Percentiles rank a stretch among this genome's conserved stretches.
Evolutionary conservation across 352 stramenopile genomes (phyloP).

Genomic region (Globisporangium splendens): DNA sequence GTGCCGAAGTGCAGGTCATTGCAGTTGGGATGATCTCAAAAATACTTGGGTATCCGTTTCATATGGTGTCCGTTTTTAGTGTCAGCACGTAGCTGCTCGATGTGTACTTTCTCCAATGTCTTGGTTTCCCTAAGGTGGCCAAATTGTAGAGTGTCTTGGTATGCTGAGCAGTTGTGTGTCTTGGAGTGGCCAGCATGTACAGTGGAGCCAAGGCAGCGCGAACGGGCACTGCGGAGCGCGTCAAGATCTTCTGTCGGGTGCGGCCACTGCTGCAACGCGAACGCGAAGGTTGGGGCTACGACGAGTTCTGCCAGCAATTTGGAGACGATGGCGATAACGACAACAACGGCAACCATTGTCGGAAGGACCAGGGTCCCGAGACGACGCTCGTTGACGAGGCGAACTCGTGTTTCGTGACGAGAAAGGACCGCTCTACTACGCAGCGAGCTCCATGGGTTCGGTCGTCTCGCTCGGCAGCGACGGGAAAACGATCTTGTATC

Average conservation of each 20-base stretch:
- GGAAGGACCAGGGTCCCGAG: constrained; percentile 14
- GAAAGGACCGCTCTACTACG: constrained; percentile 26
- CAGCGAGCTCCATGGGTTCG: constrained; percentile 12
- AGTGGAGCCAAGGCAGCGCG: no score
- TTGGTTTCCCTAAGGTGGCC: no score
- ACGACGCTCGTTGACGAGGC: constrained; percentile 14
- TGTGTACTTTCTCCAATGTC: no score
- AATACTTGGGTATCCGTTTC: no score
- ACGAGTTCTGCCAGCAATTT: constrained; percentile 43
- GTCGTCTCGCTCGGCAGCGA: constrained; percentile 28
- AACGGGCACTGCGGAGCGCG: constrained; percentile 26
- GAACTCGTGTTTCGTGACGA: constrained; percentile 45
- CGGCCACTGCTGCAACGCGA: constrained; percentile 57
- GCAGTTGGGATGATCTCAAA: no score
- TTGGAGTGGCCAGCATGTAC: no score
- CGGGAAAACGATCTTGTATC: constrained; percentile 26
- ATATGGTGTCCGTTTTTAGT: no score
- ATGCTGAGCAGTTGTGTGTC: no score
- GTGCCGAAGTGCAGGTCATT: no score
- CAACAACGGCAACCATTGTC: background rate
- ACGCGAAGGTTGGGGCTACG: constrained; percentile 57
- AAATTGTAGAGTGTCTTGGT: no score
- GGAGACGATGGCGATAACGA: constrained; percentile 20
- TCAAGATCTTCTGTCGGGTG: constrained; percentile 69
- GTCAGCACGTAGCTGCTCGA: no score